Percentiles rank a stretch among this genome's conserved stretches.
These are phyloP conservation scores for Beauveria caledonica DNA, from an alignment of 2,329 filamentous ascomycete genomes.

Conservation along the genomic window DNA sequence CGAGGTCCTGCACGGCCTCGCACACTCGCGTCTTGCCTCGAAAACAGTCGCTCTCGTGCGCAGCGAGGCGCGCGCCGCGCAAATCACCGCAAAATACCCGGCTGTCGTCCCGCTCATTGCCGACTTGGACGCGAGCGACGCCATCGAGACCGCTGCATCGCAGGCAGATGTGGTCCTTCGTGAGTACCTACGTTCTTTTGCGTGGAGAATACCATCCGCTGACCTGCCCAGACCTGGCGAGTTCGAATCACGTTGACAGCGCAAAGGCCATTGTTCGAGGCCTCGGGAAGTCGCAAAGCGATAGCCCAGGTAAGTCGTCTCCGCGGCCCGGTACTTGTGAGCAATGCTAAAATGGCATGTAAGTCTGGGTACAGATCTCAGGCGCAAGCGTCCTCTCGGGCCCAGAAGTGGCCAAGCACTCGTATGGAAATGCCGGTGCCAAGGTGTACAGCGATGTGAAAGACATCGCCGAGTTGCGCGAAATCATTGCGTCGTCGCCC, in stretches of 20 bases:
- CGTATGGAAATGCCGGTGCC: slow-evolving; percentile 30
- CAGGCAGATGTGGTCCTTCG: slow-evolving; percentile 36
- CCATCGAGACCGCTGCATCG: slow-evolving; percentile 37
- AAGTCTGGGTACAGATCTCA: slow-evolving; percentile 16
- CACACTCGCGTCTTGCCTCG: slow-evolving; percentile 13
- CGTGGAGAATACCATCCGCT: slow-evolving; percentile 25
- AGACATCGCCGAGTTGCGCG: slow-evolving; percentile 42
- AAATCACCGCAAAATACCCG: slow-evolving; percentile 11
- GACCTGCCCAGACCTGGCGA: not conserved
- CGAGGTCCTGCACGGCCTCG: slow-evolving; percentile 14
- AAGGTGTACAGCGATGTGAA: slow-evolving; percentile 47
- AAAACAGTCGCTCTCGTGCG: slow-evolving; percentile 15
- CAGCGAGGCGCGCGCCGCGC: slow-evolving; percentile 12
- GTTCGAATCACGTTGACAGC: slow-evolving; percentile 5
- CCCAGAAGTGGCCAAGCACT: slow-evolving; percentile 1
- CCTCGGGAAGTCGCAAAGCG: slow-evolving; percentile 26
- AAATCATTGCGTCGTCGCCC: slow-evolving; percentile 22
- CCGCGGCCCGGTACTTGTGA: too few species aligned
- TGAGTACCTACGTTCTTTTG: slow-evolving; percentile 20
- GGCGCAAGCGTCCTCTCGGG: slow-evolving; percentile 5
- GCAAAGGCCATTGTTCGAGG: slow-evolving; percentile 33
- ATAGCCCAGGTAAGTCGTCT: slow-evolving; percentile 31
- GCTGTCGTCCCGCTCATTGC: slow-evolving; percentile 28
- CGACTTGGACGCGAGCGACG: slow-evolving; percentile 29
- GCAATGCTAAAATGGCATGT: slow-evolving; percentile 21